phyloP scores from a whole-genome alignment of 192 early-diverging fungal species.

The Coemansia sp. region DNA sequence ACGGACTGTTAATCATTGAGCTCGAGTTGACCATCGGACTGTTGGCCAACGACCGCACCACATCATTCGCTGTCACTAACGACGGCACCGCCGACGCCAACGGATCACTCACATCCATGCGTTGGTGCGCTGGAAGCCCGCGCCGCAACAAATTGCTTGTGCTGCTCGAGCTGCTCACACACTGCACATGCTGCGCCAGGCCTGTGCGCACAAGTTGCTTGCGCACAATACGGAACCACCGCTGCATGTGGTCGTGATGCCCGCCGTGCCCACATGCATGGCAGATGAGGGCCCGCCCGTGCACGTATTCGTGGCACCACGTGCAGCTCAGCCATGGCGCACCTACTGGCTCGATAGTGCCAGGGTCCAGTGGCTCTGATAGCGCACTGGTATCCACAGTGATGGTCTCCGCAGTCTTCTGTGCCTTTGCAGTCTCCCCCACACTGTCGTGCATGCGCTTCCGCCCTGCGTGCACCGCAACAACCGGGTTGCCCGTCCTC shows the following conservation, averaged over 20 bases:
- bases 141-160: constrained; percentile 22
- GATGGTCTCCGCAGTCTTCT: not conserved
- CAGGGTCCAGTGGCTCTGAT: not conserved
- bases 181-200: constrained; percentile 12
- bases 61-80: constrained; percentile 3
- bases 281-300: constrained; percentile 51
- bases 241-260: constrained; percentile 51
- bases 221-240: constrained; percentile 44
- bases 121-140: not conserved
- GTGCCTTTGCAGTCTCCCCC: not conserved
- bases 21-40: not conserved
- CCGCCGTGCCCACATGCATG: constrained; percentile 53
- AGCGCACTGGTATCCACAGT: not conserved
- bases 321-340: constrained; percentile 43
- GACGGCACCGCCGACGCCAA: constrained; percentile 10
- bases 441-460: not conserved
- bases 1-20: not conserved
- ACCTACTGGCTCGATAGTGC: constrained; percentile 7
- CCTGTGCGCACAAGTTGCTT: constrained; percentile 30
- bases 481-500: constrained; percentile 22
- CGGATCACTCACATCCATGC: not conserved
- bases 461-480: not conserved
- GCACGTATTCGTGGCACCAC: constrained; percentile 55
- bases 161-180: constrained; percentile 30
- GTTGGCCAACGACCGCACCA: not conserved